Conservation (phyloP, 305 asterid genomes). For the Fraxinus dipetala region DNA sequence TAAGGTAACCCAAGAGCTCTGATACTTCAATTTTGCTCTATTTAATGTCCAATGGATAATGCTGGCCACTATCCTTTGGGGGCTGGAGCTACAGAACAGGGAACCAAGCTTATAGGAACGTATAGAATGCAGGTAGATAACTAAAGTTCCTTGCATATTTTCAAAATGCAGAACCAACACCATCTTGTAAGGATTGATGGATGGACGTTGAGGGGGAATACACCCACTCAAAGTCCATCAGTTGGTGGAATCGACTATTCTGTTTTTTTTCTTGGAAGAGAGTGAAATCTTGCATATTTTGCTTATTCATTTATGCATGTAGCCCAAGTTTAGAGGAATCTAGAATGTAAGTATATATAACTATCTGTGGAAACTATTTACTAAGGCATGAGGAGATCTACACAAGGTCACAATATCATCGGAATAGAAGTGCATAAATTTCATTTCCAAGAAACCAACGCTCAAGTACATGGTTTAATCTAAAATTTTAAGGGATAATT, state of each 20-base stretch:
- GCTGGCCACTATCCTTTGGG: neutral
- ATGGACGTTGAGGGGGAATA: neutral
- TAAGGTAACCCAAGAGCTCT: neutral
- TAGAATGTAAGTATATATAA: neutral
- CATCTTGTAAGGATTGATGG: neutral
- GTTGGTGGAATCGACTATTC: neutral
- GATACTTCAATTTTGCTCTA: neutral
- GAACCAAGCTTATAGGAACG: neutral
- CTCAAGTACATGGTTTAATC: neutral
- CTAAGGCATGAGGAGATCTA: neutral
- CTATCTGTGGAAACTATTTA: neutral
- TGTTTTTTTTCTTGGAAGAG: neutral
- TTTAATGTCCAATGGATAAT: neutral
- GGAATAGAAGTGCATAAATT: neutral
- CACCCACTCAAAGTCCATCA: neutral
- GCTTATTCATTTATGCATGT: neutral
- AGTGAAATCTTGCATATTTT: neutral
- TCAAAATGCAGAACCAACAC: neutral
- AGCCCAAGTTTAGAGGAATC: neutral
- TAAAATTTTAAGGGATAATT: neutral
- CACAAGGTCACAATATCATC: neutral
- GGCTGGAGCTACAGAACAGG: neutral
- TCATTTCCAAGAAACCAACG: neutral
- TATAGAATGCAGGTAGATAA: neutral
- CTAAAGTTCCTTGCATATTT: neutral